Evolutionary conservation across 257 asterid genomes (phyloP).

Genomic region (Solanum appendiculatum): DNA sequence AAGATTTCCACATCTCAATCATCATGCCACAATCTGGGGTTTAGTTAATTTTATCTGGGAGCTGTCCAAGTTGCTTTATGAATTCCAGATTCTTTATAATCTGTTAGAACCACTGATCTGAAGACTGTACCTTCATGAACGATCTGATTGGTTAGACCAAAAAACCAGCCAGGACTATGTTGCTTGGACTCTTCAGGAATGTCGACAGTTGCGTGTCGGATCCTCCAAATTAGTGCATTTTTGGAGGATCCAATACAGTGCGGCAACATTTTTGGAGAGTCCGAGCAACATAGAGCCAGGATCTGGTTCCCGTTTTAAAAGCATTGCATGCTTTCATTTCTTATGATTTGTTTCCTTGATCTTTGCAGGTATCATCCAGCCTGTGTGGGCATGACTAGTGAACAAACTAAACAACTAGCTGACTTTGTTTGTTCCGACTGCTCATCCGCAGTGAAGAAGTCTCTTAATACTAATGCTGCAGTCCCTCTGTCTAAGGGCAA

Average conservation of each 20-base stretch:
- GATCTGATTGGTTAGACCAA: neutral
- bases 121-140: neutral
- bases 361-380: slow-evolving; percentile 65
- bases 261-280: neutral
- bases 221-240: neutral
- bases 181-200: too few species aligned
- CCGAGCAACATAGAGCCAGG: neutral
- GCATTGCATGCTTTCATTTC: neutral
- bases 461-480: neutral
- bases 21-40: neutral
- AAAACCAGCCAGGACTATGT: neutral
- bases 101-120: neutral
- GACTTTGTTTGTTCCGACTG: slow-evolving; percentile 49
- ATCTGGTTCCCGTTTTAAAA: neutral
- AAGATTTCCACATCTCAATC: neutral
- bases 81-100: neutral
- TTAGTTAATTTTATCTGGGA: neutral
- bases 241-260: neutral
- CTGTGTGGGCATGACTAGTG: slow-evolving; percentile 44
- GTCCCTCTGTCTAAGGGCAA: slow-evolving; percentile 14
- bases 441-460: slow-evolving; percentile 22
- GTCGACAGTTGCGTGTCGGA: neutral
- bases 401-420: slow-evolving; percentile 36
- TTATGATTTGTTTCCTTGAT: neutral
- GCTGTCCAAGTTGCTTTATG: neutral